Conservation (phyloP, 805 yeast genomes). For the Pichia nakasei region DNA sequence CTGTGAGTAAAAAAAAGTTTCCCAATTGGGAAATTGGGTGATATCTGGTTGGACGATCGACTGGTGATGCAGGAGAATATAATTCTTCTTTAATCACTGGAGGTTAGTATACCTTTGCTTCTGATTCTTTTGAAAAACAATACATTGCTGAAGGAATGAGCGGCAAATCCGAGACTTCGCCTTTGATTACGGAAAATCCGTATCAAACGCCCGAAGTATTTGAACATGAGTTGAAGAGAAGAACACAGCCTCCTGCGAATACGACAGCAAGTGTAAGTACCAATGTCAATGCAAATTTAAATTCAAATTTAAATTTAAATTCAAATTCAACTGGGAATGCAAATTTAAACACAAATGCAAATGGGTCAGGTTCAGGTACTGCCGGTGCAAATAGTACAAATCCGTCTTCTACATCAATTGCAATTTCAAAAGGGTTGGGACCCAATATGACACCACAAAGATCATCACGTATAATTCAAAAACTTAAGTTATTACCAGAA, state of each 20-base stretch:
- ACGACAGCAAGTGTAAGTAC: no score
- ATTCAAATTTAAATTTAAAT: no score
- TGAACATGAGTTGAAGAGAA: neutral
- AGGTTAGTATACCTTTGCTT: no score
- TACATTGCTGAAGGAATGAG: neutral
- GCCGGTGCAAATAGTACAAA: no score
- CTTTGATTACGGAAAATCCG: neutral
- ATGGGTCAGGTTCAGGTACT: no score
- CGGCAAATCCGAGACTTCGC: neutral
- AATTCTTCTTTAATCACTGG: no score
- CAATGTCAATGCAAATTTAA: no score
- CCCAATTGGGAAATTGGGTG: neutral
- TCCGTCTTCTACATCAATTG: neutral
- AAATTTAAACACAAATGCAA: no score
- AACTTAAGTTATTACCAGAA: conserved; percentile 62
- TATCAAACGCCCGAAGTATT: neutral
- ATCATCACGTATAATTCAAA: conserved; percentile 65
- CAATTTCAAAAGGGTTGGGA: conserved; percentile 28
- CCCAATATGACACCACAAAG: conserved; percentile 63
- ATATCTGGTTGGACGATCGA: neutral
- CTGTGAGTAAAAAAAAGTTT: neutral
- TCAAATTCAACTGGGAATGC: no score
- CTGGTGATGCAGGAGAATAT: neutral
- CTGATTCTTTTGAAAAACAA: no score
- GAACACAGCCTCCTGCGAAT: no score